Conservation (phyloP, 371 early-diverging fungal genomes). For the Lichtheimia hyalospora region DNA sequence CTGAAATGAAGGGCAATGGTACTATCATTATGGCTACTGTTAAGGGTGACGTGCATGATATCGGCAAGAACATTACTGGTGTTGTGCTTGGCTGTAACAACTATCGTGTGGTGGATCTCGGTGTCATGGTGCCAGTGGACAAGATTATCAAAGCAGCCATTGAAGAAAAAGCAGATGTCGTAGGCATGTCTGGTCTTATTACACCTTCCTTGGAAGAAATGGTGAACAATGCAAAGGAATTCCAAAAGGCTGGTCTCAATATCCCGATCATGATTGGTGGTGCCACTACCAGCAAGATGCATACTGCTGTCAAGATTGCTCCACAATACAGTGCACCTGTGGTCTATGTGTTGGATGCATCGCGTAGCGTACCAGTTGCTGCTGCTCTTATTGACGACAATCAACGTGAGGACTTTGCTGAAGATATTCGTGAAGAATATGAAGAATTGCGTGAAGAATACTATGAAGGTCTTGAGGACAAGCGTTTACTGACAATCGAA, state of each 20-base stretch:
- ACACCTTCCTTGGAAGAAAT: slow-evolving; percentile 95
- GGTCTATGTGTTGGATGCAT: slow-evolving; percentile 80
- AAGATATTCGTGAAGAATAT: slow-evolving; percentile 89
- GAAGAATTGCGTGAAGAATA: slow-evolving; percentile 92
- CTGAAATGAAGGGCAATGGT: slow-evolving; percentile 59
- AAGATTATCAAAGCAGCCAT: slow-evolving; percentile 86
- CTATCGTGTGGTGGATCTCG: slow-evolving; percentile 89
- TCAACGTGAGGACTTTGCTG: slow-evolving; percentile 76
- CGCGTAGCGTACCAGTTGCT: slow-evolving; percentile 79
- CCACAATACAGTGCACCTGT: slow-evolving; percentile 77
- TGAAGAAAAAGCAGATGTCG: slow-evolving; percentile 84
- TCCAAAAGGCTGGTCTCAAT: slow-evolving; percentile 84
- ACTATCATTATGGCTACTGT: slow-evolving; percentile 91
- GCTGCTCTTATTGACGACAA: slow-evolving; percentile 79
- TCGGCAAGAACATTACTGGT: slow-evolving; percentile 91
- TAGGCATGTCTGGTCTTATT: slow-evolving; percentile 91
- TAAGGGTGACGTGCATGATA: slow-evolving; percentile 90
- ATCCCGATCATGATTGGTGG: slow-evolving; percentile 91
- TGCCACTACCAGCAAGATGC: slow-evolving; percentile 93
- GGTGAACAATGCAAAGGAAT: slow-evolving; percentile 91
- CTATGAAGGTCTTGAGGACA: slow-evolving; percentile 86
- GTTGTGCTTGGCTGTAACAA: slow-evolving; percentile 96
- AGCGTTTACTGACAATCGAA: slow-evolving; percentile 66
- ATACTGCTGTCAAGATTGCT: slow-evolving; percentile 94
- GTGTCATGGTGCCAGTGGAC: slow-evolving; percentile 93